phyloP scores from a whole-genome alignment of 1,284 basidiomycete species.

The Kalmanozyma brasiliensis region DNA sequence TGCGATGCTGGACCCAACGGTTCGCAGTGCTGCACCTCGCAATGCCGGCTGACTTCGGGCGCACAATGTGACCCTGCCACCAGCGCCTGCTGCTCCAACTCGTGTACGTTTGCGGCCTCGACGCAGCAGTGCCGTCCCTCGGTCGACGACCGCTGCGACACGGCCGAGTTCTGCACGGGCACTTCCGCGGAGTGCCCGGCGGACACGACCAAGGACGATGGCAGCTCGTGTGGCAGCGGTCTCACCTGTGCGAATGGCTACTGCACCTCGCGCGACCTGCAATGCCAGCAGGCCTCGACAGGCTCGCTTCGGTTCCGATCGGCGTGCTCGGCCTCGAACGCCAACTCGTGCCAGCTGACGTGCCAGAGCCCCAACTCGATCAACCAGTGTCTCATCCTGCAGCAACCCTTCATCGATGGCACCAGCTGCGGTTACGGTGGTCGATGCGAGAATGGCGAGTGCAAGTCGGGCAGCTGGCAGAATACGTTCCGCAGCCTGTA shows the following conservation, averaged over 20 bases:
- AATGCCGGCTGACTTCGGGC: constrained; percentile 79
- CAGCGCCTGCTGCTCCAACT: constrained; percentile 79
- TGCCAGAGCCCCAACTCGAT: constrained; percentile 78
- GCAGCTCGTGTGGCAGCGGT: constrained; percentile 71
- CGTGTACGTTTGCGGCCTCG: constrained; percentile 77
- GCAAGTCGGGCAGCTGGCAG: constrained; percentile 75
- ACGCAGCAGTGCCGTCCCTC: constrained; percentile 77
- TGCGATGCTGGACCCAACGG: constrained; percentile 85
- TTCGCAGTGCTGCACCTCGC: constrained; percentile 77
- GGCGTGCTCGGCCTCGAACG: constrained; percentile 73
- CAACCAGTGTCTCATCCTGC: constrained; percentile 77
- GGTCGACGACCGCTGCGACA: constrained; percentile 78
- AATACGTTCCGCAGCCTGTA: constrained; percentile 75
- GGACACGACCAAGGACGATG: constrained; percentile 77
- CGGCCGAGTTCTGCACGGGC: constrained; percentile 82
- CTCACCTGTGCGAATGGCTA: constrained; percentile 82
- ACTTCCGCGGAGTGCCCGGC: constrained; percentile 78
- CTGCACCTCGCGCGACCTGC: constrained; percentile 81
- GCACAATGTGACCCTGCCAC: constrained; percentile 84
- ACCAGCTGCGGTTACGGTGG: constrained; percentile 83
- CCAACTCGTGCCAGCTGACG: constrained; percentile 79
- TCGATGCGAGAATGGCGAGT: constrained; percentile 72
- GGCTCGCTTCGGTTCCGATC: constrained; percentile 74
- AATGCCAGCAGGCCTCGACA: constrained; percentile 79
- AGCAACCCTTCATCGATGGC: constrained; percentile 81